Evolutionary conservation across 352 stramenopile species (phyloP).

Genomic region (Salisapilia sapeloensis): DNA sequence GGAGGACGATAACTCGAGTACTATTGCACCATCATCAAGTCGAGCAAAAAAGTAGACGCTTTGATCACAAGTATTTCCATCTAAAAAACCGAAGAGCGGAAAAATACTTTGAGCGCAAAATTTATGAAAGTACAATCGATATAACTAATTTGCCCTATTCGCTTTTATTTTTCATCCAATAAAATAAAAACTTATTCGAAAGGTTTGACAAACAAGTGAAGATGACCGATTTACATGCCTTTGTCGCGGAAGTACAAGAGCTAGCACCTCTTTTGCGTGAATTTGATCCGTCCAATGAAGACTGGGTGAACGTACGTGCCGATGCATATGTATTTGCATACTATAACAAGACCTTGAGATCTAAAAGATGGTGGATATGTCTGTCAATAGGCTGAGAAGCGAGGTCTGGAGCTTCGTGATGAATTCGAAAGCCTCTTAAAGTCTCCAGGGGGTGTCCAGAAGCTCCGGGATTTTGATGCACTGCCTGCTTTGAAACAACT

Average conservation of each 20-base stretch:
- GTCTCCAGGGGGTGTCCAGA: conserved; percentile 32
- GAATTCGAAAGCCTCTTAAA: conserved; percentile 27
- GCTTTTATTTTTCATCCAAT: too few relatives aligned
- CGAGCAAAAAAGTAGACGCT: background rate
- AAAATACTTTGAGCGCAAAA: background rate
- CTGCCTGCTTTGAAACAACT: conserved; percentile 46
- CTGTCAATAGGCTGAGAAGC: conserved; percentile 32
- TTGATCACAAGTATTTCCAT: background rate
- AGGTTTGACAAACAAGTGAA: conserved; percentile 3
- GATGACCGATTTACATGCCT: conserved; percentile 14
- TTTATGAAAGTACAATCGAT: background rate
- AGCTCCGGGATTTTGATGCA: conserved; percentile 26
- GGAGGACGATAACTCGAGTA: conserved; percentile 8
- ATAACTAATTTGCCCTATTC: too few relatives aligned
- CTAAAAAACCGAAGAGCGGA: background rate
- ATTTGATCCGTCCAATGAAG: conserved; percentile 28
- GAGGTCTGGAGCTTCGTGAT: conserved; percentile 23
- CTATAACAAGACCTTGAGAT: too few relatives aligned
- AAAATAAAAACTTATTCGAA: too few relatives aligned
- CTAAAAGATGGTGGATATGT: too few relatives aligned
- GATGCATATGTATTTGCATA: background rate
- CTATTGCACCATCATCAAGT: conserved; percentile 2
- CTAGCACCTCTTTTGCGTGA: conserved; percentile 32
- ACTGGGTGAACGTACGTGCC: conserved; percentile 32
- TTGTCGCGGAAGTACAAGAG: conserved; percentile 29